Conservation (phyloP, 371 early-diverging fungal genomes). For the Mycotypha africana region DNA sequence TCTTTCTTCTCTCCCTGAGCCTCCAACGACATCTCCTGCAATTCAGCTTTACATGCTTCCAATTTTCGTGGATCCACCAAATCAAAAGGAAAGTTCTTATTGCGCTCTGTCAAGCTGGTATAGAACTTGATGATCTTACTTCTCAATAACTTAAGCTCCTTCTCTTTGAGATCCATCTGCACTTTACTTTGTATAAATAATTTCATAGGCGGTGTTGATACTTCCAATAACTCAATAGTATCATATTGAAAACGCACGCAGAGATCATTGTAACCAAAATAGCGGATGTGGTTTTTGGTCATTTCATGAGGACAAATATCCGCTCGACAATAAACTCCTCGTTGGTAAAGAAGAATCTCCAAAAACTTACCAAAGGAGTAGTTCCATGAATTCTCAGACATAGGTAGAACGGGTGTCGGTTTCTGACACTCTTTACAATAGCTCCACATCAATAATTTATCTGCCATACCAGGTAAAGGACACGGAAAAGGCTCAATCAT, state of each 20-base stretch:
- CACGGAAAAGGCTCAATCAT: conserved; percentile 65
- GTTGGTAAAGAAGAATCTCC: conserved; percentile 84
- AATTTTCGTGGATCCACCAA: conserved; percentile 59
- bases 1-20: conserved; percentile 76
- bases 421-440: conserved; percentile 72
- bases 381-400: conserved; percentile 90
- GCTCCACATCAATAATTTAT: conserved; percentile 89
- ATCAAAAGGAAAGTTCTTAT: conserved; percentile 62
- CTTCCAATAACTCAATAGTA: conserved; percentile 73
- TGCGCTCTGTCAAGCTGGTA: conserved; percentile 65
- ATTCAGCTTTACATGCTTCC: conserved; percentile 59
- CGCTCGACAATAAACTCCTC: conserved; percentile 62
- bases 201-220: conserved; percentile 80
- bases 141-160: conserved; percentile 56
- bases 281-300: conserved; percentile 75
- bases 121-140: conserved; percentile 64
- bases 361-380: conserved; percentile 96
- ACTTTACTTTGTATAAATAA: conserved; percentile 59
- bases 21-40: conserved; percentile 58
- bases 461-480: conserved; percentile 68
- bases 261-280: conserved; percentile 73
- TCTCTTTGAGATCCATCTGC: conserved; percentile 54
- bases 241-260: conserved; percentile 79
- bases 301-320: conserved; percentile 84
- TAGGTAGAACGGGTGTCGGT: conserved; percentile 67